phyloP scores from a whole-genome alignment of 257 asterid species.

The Solanum tarijense region DNA sequence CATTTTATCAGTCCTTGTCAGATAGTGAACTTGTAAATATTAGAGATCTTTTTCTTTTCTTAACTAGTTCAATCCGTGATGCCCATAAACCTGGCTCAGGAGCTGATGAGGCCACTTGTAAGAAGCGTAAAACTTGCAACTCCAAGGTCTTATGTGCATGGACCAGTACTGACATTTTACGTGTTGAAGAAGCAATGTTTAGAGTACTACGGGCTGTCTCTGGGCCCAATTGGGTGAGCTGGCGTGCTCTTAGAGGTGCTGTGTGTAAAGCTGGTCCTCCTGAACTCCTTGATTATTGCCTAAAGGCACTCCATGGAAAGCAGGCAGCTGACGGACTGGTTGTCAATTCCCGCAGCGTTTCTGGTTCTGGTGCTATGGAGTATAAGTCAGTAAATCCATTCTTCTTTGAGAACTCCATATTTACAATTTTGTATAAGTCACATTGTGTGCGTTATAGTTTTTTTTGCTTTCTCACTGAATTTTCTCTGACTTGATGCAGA shows the following conservation, averaged over 20 bases:
- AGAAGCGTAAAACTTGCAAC: slow-evolving; percentile 40
- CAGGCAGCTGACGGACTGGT: slow-evolving; percentile 72
- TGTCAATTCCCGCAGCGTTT: slow-evolving; percentile 45
- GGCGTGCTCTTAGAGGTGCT: slow-evolving; percentile 94
- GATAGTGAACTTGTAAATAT: slow-evolving; percentile 65
- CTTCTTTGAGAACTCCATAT: background rate
- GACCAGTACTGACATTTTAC: slow-evolving; percentile 48
- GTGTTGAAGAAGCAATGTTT: slow-evolving; percentile 83
- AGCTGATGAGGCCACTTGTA: slow-evolving; percentile 29
- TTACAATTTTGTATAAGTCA: background rate
- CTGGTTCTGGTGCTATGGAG: slow-evolving; percentile 79
- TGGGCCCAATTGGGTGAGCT: slow-evolving; percentile 88
- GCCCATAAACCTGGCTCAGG: slow-evolving; percentile 18
- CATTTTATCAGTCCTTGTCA: slow-evolving; percentile 74
- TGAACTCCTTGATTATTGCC: slow-evolving; percentile 87
- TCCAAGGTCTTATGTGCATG: slow-evolving; percentile 60
- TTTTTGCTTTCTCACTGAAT: background rate
- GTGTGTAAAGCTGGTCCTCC: slow-evolving; percentile 77
- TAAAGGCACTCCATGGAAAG: slow-evolving; percentile 73
- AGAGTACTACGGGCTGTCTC: slow-evolving; percentile 78
- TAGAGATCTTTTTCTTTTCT: slow-evolving; percentile 63
- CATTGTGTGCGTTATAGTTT: background rate
- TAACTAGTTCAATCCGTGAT: slow-evolving; percentile 56
- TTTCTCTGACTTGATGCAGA: slow-evolving; percentile 26
- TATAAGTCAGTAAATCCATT: slow-evolving; percentile 41